These are phyloP conservation scores for Globisporangium canariense DNA, from an alignment of 352 stramenopile genomes.

Conservation along the genomic window DNA sequence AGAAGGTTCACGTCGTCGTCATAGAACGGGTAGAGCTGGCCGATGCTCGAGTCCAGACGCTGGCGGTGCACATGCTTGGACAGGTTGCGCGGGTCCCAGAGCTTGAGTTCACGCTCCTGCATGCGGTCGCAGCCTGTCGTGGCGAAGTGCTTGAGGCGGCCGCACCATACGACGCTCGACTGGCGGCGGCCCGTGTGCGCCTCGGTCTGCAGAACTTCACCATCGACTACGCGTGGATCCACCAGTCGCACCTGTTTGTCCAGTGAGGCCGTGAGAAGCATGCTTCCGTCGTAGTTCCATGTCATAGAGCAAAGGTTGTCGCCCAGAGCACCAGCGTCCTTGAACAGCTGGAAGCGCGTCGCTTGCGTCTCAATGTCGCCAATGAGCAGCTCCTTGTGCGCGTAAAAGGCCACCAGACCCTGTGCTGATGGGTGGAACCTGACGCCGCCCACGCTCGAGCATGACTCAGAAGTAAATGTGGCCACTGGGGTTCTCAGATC, in stretches of 20 bases:
- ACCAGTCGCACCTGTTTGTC: constrained; percentile 47
- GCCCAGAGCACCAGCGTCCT: constrained; percentile 6
- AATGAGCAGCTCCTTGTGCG: constrained; percentile 35
- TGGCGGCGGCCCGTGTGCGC: constrained; percentile 48
- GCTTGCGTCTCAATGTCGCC: constrained; percentile 44
- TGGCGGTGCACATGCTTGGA: constrained; percentile 51
- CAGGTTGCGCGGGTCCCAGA: constrained; percentile 69
- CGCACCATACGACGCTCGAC: constrained; percentile 58
- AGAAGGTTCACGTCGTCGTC: constrained; percentile 66
- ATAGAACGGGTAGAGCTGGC: constrained; percentile 63
- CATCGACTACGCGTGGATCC: constrained; percentile 39
- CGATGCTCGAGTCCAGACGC: constrained; percentile 60
- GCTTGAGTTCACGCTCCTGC: constrained; percentile 73
- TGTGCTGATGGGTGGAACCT: constrained; percentile 53
- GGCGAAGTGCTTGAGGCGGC: constrained; percentile 44
- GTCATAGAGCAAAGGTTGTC: constrained; percentile 28
- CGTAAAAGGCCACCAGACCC: constrained; percentile 40
- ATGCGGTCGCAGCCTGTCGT: constrained; percentile 59
- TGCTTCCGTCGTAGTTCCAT: constrained; percentile 76
- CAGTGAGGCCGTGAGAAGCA: constrained; percentile 37
- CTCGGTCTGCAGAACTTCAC: constrained; percentile 17
- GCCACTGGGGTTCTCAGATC: constrained; percentile 24
- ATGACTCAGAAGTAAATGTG: constrained; percentile 16
- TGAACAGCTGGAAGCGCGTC: constrained; percentile 18
- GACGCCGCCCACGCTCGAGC: constrained; percentile 32